phyloP scores from a whole-genome alignment of 1,284 basidiomycete species.

The Dichomitus squalens region DNA sequence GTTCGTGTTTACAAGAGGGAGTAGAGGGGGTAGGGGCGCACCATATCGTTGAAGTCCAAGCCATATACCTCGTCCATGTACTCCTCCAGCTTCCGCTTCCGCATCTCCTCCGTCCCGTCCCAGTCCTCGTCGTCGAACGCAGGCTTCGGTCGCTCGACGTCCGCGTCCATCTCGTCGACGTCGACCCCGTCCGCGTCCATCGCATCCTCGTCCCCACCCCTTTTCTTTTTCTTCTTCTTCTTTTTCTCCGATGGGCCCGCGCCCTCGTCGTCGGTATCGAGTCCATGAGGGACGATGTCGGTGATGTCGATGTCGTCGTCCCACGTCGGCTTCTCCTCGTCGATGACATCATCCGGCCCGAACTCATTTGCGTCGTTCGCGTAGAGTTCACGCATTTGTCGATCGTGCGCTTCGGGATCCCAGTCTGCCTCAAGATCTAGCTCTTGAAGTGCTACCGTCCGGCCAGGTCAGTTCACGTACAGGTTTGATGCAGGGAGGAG shows the following conservation, averaged over 20 bases:
- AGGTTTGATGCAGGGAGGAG: not conserved
- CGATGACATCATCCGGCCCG: conserved; percentile 26
- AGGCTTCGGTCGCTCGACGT: conserved; percentile 39
- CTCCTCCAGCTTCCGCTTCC: conserved; percentile 77
- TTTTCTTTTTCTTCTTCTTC: conserved; percentile 50
- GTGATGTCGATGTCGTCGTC: conserved; percentile 86
- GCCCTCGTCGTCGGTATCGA: conserved; percentile 41
- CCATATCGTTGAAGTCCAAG: conserved; percentile 96
- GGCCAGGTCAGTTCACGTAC: not conserved
- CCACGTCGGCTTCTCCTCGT: conserved; percentile 69
- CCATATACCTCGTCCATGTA: conserved; percentile 91
- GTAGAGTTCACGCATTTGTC: conserved; percentile 77
- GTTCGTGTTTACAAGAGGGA: not conserved
- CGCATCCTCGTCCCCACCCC: conserved; percentile 36
- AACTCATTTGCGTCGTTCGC: conserved; percentile 47
- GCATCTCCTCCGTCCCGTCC: conserved; percentile 87
- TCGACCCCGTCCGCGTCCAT: conserved; percentile 55
- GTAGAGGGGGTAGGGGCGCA: conserved; percentile 40
- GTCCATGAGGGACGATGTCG: conserved; percentile 51
- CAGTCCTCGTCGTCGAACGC: conserved; percentile 61
- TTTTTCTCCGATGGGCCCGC: conserved; percentile 55
- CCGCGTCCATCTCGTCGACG: conserved; percentile 77
- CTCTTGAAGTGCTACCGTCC: conserved; percentile 52
- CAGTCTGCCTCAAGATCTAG: conserved; percentile 82
- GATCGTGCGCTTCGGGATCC: conserved; percentile 80